Conservation (phyloP, 179 eudicot genomes). For the Spergularia azorica region DNA sequence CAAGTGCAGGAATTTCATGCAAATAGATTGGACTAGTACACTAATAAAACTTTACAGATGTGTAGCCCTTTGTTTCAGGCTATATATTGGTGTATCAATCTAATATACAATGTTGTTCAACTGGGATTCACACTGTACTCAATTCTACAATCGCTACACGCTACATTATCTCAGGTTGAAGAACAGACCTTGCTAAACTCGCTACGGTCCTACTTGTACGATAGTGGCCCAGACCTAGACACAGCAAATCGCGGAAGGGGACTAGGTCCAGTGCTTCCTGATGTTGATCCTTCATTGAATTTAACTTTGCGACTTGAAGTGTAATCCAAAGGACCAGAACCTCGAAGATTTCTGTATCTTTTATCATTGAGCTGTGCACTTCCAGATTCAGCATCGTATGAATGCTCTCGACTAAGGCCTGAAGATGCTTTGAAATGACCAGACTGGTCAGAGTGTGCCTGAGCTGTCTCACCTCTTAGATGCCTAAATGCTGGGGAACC, state of each 20-base stretch:
- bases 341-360: constrained; percentile 52
- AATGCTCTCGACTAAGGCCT: constrained; percentile 48
- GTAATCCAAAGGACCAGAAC: constrained; percentile 89
- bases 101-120: too few relatives aligned
- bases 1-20: too few relatives aligned
- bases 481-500: constrained; percentile 75
- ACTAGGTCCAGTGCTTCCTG: constrained; percentile 82
- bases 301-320: constrained; percentile 58
- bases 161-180: not conserved
- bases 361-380: constrained; percentile 43
- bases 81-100: too few relatives aligned
- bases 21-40: too few relatives aligned
- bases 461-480: constrained; percentile 47
- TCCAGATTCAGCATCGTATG: constrained; percentile 48
- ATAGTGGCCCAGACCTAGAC: constrained; percentile 94
- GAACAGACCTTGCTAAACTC: not conserved
- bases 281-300: constrained; percentile 70
- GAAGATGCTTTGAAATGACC: constrained; percentile 60
- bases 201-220: constrained; percentile 52
- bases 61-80: too few relatives aligned
- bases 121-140: too few relatives aligned
- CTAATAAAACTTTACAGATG: too few relatives aligned
- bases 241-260: constrained; percentile 90
- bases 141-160: too few relatives aligned
- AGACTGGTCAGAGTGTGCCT: constrained; percentile 44